phyloP scores from a whole-genome alignment of 2,329 filamentous ascomycete genomes.

The Aulographum hederae region DNA sequence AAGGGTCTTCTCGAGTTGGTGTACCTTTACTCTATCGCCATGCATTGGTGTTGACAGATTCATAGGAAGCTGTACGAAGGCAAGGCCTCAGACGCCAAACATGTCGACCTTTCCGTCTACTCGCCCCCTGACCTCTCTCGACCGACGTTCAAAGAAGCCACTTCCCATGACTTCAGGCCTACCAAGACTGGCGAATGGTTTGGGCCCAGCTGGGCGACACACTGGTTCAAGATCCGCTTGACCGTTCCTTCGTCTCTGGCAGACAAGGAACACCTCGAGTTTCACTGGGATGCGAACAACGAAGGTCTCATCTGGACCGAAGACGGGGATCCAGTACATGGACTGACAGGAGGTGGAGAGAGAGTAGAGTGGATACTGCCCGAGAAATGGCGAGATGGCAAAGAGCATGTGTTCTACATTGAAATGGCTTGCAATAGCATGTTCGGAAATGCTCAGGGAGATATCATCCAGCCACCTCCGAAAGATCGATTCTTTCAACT shows the following conservation, averaged over 20 bases:
- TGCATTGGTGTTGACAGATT: not conserved
- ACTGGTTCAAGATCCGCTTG: constrained; percentile 83
- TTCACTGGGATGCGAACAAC: constrained; percentile 90
- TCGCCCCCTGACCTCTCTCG: constrained; percentile 61
- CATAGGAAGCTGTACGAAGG: constrained; percentile 55
- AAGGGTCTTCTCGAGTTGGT: constrained; percentile 12
- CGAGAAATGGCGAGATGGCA: constrained; percentile 60
- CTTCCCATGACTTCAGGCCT: constrained; percentile 53
- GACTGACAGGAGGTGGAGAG: constrained; percentile 77
- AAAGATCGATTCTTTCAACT: constrained; percentile 71
- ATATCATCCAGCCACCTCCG: constrained; percentile 73
- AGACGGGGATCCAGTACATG: constrained; percentile 78
- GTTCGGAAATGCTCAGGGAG: constrained; percentile 86
- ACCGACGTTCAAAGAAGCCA: constrained; percentile 74
- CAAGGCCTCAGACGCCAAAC: constrained; percentile 45
- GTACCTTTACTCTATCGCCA: not conserved
- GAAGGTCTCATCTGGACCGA: constrained; percentile 91
- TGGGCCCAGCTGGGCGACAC: constrained; percentile 90
- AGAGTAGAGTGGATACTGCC: constrained; percentile 84
- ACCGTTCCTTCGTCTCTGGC: constrained; percentile 55
- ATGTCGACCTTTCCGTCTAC: constrained; percentile 76
- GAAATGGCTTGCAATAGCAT: constrained; percentile 98
- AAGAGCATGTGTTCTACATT: constrained; percentile 79
- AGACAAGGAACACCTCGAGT: constrained; percentile 69
- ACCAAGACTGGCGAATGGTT: constrained; percentile 64